Percentiles rank a stretch among this genome's conserved stretches.
These are phyloP conservation scores for Botrytis paeoniae DNA, from an alignment of 2,329 filamentous ascomycete genomes.

Conservation along the genomic window DNA sequence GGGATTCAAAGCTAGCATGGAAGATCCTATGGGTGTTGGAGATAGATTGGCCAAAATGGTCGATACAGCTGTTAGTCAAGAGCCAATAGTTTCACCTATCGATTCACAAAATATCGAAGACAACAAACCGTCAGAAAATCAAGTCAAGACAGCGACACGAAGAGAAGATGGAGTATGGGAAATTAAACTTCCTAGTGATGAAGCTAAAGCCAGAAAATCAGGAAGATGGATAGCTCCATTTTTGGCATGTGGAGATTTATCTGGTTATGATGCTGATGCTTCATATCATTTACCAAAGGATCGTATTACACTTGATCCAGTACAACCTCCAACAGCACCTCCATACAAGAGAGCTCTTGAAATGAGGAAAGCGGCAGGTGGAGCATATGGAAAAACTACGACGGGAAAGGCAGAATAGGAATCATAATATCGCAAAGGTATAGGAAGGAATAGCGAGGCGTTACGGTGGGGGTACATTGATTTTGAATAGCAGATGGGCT, in stretches of 20 bases:
- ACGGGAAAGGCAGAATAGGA: not conserved
- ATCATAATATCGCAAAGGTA: not conserved
- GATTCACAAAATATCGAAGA: conserved; percentile 46
- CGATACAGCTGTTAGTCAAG: conserved; percentile 41
- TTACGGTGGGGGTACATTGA: not conserved
- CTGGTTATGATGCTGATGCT: conserved; percentile 91
- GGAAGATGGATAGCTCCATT: conserved; percentile 87
- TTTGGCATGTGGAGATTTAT: conserved; percentile 93
- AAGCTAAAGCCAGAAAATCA: conserved; percentile 45
- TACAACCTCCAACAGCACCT: conserved; percentile 93
- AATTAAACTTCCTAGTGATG: conserved; percentile 33
- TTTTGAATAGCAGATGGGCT: not conserved
- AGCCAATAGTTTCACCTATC: conserved; percentile 44
- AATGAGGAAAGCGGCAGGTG: conserved; percentile 71
- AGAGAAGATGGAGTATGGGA: conserved; percentile 32
- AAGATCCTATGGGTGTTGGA: conserved; percentile 69
- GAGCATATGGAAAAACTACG: conserved; percentile 48
- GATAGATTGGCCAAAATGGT: conserved; percentile 52
- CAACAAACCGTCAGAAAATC: conserved; percentile 43
- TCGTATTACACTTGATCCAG: conserved; percentile 81
- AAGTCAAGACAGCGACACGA: conserved; percentile 8
- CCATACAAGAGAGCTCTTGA: conserved; percentile 92
- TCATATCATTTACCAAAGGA: conserved; percentile 87
- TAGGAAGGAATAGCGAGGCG: conserved; percentile 5
- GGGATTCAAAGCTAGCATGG: conserved; percentile 72